Conservation (phyloP, 2,329 filamentous ascomycete genomes). For the Sclerotinia trifoliorum region DNA sequence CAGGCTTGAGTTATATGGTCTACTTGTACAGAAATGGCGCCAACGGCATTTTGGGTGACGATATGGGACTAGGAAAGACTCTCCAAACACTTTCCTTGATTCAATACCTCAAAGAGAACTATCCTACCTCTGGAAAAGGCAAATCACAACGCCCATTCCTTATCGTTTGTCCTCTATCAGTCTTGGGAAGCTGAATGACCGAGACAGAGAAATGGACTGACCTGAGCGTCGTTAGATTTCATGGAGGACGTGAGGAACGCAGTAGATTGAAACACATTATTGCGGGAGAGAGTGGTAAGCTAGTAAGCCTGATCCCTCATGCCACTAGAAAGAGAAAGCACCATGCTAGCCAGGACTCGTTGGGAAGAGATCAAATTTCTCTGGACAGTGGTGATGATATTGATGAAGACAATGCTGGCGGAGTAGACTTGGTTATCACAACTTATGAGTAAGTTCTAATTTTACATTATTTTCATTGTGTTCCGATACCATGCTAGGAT, state of each 20-base stretch:
- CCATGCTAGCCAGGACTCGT: constrained; percentile 22
- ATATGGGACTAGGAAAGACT: constrained; percentile 53
- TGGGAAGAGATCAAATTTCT: constrained; percentile 27
- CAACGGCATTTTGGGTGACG: constrained; percentile 47
- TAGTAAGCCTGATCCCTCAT: constrained; percentile 43
- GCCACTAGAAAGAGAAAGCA: constrained; percentile 32
- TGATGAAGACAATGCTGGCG: constrained; percentile 37
- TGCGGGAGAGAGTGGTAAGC: constrained; percentile 46
- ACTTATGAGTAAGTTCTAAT: constrained; percentile 46
- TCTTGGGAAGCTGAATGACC: constrained; percentile 49
- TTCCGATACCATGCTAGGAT: too few species aligned
- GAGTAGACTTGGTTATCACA: constrained; percentile 48
- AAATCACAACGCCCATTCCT: constrained; percentile 45
- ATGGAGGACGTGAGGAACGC: constrained; percentile 47
- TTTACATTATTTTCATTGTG: neutral
- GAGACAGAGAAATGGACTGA: constrained; percentile 49
- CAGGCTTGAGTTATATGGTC: constrained; percentile 50
- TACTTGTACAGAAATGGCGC: constrained; percentile 45
- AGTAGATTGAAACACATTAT: constrained; percentile 48
- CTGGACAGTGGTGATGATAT: constrained; percentile 37
- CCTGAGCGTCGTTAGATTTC: constrained; percentile 48
- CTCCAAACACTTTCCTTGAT: constrained; percentile 51
- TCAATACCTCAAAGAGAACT: constrained; percentile 47
- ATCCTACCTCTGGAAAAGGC: constrained; percentile 39
- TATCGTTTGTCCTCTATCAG: constrained; percentile 52